phyloP scores from a whole-genome alignment of 2,329 filamentous ascomycete species.

The Botrytis fragariae region DNA sequence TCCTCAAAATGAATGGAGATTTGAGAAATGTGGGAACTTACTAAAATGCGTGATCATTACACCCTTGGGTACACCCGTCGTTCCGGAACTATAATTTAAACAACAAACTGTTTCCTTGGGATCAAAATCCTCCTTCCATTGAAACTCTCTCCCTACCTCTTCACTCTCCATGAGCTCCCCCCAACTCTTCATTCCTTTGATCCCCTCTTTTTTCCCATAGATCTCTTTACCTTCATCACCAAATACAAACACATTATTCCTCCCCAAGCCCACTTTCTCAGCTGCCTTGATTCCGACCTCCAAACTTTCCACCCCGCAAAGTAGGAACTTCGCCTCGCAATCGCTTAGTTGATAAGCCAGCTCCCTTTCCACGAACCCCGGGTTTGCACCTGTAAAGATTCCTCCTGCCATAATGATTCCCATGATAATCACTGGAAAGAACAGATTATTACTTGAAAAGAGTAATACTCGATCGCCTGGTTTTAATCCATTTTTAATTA shows the following conservation, averaged over 20 bases:
- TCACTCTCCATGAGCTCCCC: slow-evolving; percentile 54
- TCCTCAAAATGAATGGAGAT: background rate
- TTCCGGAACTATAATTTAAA: slow-evolving; percentile 72
- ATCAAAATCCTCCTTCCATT: slow-evolving; percentile 52
- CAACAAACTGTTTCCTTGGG: slow-evolving; percentile 49
- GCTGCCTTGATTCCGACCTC: slow-evolving; percentile 67
- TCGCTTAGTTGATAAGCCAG: slow-evolving; percentile 73
- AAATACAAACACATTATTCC: slow-evolving; percentile 61
- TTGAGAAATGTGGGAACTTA: background rate
- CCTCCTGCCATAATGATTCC: slow-evolving; percentile 52
- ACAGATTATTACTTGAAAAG: slow-evolving; percentile 54
- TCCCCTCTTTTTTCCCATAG: slow-evolving; percentile 38
- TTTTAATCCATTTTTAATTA: slow-evolving; percentile 60
- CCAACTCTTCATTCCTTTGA: slow-evolving; percentile 58
- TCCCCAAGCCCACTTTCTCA: slow-evolving; percentile 52
- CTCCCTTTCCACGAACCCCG: slow-evolving; percentile 64
- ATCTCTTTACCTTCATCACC: slow-evolving; percentile 50
- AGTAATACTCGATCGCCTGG: slow-evolving; percentile 53
- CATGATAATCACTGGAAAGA: slow-evolving; percentile 53
- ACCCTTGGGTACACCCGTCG: slow-evolving; percentile 80
- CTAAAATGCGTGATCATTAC: slow-evolving; percentile 67
- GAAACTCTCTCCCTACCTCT: slow-evolving; percentile 54
- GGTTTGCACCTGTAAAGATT: slow-evolving; percentile 55
- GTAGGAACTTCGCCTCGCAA: slow-evolving; percentile 63
- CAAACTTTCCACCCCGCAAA: slow-evolving; percentile 60